phyloP scores from a whole-genome alignment of 768 basidiomycete species.

The Naganishia onofrii region DNA sequence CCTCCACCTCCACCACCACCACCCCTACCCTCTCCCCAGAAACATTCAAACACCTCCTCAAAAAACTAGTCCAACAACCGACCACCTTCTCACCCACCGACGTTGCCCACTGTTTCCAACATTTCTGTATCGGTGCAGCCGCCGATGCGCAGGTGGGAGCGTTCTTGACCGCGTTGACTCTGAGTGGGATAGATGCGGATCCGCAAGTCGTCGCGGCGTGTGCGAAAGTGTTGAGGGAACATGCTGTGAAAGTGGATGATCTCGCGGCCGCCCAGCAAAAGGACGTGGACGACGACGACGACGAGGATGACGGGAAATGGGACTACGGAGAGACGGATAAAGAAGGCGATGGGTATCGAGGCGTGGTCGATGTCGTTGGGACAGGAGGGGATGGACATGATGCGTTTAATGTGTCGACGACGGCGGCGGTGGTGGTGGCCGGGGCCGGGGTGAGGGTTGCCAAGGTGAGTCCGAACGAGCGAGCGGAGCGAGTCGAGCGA shows the following conservation, averaged over 20 bases:
- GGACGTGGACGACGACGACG: conserved; percentile 6
- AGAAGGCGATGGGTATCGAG: conserved; percentile 46
- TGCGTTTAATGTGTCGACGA: conserved; percentile 94
- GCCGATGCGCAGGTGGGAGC: conserved; percentile 70
- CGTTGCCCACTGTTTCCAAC: conserved; percentile 68
- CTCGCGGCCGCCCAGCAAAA: too few species aligned
- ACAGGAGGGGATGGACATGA: conserved; percentile 95
- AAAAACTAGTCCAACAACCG: conserved; percentile 61
- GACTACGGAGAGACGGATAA: conserved; percentile 48
- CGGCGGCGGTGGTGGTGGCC: conserved; percentile 87
- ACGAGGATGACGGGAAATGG: conserved; percentile 38
- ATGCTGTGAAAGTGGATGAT: conserved; percentile 63
- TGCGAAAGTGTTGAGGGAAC: conserved; percentile 68
- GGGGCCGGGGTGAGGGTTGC: conserved; percentile 85
- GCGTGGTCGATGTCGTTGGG: conserved; percentile 75
- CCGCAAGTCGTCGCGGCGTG: conserved; percentile 76
- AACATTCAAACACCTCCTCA: conserved; percentile 72
- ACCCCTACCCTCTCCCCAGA: conserved; percentile 58
- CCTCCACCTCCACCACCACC: neutral
- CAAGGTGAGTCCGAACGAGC: conserved; percentile 65
- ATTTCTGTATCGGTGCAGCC: conserved; percentile 51
- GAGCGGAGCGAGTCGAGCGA: neutral
- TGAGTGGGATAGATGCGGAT: conserved; percentile 71
- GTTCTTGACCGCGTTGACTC: conserved; percentile 80
- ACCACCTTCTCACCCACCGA: conserved; percentile 59